Conservation (phyloP, 2,329 filamentous ascomycete genomes). For the Aspergillus sp. region DNA sequence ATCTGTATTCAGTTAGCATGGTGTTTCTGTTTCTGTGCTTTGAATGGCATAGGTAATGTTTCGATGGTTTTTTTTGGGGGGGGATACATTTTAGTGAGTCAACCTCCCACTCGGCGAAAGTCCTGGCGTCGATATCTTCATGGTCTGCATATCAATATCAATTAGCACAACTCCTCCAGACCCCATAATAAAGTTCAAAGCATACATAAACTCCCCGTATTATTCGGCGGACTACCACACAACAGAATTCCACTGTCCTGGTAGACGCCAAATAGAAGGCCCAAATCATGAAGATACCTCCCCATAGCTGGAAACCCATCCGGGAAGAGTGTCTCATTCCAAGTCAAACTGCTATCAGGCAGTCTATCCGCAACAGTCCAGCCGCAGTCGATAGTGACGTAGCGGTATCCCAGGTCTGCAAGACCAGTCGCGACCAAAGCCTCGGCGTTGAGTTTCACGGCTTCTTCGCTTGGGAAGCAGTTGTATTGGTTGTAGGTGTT, state of each 20-base stretch:
- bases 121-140: slow-evolving; percentile 45
- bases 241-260: slow-evolving; percentile 44
- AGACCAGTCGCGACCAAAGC: slow-evolving; percentile 56
- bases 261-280: slow-evolving; percentile 48
- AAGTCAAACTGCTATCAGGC: slow-evolving; percentile 41
- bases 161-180: no score
- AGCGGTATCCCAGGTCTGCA: slow-evolving; percentile 54
- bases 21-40: no score
- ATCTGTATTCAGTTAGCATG: slow-evolving; percentile 27
- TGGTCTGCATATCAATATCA: slow-evolving; percentile 30
- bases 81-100: slow-evolving; percentile 53
- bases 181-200: neutral
- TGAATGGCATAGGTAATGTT: no score
- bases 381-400: slow-evolving; percentile 60
- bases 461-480: slow-evolving; percentile 51
- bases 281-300: slow-evolving; percentile 39
- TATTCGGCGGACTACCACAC: slow-evolving; percentile 33
- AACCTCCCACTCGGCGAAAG: slow-evolving; percentile 33
- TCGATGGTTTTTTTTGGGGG: no score
- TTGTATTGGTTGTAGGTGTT: slow-evolving; percentile 61
- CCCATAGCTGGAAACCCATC: slow-evolving; percentile 43
- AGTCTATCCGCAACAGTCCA: slow-evolving; percentile 49
- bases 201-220: slow-evolving; percentile 39
- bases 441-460: slow-evolving; percentile 53
- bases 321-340: slow-evolving; percentile 43